Evolutionary conservation across 169 alveolate genomes (phyloP).

Genomic region (Plasmodium vivax): DNA sequence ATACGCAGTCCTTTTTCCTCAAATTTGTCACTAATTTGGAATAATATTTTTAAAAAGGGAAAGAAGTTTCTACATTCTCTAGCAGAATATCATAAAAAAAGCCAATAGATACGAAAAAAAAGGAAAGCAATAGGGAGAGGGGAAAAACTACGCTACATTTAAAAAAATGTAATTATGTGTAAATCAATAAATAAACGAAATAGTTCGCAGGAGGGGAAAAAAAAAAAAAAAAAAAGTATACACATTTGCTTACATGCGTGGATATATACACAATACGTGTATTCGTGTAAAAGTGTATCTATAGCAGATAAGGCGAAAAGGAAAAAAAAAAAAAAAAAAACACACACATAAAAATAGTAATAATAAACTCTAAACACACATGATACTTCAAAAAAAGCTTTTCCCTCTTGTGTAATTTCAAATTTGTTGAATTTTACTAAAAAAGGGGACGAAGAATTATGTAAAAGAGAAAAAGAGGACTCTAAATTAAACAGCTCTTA

Average conservation of each 20-base stretch:
- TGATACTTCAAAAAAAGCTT: neutral
- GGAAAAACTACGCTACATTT: neutral
- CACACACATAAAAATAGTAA: neutral
- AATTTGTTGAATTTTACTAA: neutral
- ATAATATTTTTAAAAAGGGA: neutral
- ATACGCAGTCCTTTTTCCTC: neutral
- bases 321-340: neutral
- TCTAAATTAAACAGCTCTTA: neutral
- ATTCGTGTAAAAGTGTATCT: neutral
- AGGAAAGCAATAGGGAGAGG: neutral
- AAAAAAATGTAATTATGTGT: constrained; percentile 6
- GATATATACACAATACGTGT: neutral
- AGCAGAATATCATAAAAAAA: neutral
- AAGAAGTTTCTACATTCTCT: constrained; percentile 11
- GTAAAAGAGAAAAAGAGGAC: neutral
- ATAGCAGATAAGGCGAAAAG: neutral
- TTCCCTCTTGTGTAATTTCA: neutral
- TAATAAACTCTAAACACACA: neutral
- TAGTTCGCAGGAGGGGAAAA: neutral
- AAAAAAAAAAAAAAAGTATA: neutral
- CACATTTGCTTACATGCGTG: neutral
- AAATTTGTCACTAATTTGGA: neutral
- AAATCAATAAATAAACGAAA: neutral
- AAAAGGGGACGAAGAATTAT: neutral
- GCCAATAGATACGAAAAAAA: neutral